These are phyloP conservation scores for Linanthus parryae DNA, from an alignment of 148 eudicot genomes.

Conservation along the genomic window DNA sequence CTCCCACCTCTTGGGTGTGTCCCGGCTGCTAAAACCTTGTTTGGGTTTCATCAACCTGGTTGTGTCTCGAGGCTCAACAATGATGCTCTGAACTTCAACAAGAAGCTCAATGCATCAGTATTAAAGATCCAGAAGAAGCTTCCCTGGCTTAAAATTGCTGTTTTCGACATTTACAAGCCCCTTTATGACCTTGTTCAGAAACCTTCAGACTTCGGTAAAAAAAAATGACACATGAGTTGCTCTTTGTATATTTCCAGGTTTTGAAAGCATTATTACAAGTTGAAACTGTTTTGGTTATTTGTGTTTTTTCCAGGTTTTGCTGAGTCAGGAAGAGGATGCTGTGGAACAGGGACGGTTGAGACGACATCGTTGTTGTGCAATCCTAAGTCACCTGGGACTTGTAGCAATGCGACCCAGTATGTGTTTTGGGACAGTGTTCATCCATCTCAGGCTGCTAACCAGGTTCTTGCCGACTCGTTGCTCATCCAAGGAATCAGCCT, in stretches of 20 bases:
- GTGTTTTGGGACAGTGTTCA: slow-evolving; percentile 99
- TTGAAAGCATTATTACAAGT: too few relatives aligned
- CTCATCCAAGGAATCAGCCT: slow-evolving; percentile 55
- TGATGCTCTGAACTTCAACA: slow-evolving; percentile 70
- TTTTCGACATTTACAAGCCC: slow-evolving; percentile 83
- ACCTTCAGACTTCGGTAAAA: slow-evolving; percentile 62
- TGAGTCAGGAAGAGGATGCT: slow-evolving; percentile 81
- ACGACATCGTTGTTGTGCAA: slow-evolving; percentile 82
- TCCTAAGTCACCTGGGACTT: slow-evolving; percentile 67
- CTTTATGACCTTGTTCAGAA: slow-evolving; percentile 55
- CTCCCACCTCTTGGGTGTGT: slow-evolving; percentile 92
- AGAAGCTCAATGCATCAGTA: slow-evolving; percentile 68
- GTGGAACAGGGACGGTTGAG: slow-evolving; percentile 89
- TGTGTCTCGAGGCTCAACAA: slow-evolving; percentile 65
- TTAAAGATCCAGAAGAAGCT: slow-evolving; percentile 46
- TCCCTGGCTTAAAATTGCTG: slow-evolving; percentile 62
- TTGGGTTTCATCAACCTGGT: slow-evolving; percentile 50
- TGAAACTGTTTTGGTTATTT: too few relatives aligned
- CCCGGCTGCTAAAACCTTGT: slow-evolving; percentile 60
- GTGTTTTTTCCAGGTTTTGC: slow-evolving; percentile 78
- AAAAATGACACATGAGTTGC: not conserved
- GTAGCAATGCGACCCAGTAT: slow-evolving; percentile 71
- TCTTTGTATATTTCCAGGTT: too few relatives aligned
- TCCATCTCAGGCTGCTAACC: slow-evolving; percentile 91
- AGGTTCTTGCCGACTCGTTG: slow-evolving; percentile 65